These are phyloP conservation scores for Euclidium syriacum DNA, from an alignment of 345 rosid species.

Conservation along the genomic window DNA sequence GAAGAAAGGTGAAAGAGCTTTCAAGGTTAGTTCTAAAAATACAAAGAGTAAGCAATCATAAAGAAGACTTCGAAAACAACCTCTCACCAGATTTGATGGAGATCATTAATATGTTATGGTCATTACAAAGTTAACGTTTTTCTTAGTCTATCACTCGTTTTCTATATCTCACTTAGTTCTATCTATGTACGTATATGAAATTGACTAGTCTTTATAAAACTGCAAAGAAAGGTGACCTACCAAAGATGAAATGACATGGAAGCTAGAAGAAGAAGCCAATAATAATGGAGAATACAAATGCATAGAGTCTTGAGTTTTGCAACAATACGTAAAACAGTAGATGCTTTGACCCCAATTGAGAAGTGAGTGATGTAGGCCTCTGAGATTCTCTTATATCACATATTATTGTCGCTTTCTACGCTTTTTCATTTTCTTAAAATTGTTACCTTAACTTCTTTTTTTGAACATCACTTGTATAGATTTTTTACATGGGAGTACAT, in stretches of 20 bases:
- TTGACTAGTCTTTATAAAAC: slow-evolving; percentile 19
- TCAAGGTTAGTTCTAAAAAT: neutral
- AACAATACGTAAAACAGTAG: slow-evolving; percentile 21
- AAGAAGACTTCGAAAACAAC: slow-evolving; percentile 25
- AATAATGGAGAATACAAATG: slow-evolving; percentile 24
- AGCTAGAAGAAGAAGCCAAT: slow-evolving; percentile 26
- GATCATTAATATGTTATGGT: slow-evolving; percentile 8
- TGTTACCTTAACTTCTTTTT: neutral
- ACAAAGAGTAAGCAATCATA: slow-evolving; percentile 11
- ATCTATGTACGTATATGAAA: slow-evolving; percentile 12
- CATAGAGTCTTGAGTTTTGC: slow-evolving; percentile 10
- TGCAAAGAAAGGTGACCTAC: slow-evolving; percentile 21
- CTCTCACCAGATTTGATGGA: slow-evolving; percentile 10
- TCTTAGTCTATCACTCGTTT: slow-evolving; percentile 22
- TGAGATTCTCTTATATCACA: slow-evolving; percentile 20
- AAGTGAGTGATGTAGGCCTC: slow-evolving; percentile 21
- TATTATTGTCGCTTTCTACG: slow-evolving; percentile 8
- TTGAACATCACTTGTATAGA: neutral
- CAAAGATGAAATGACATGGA: slow-evolving; percentile 4
- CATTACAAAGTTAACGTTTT: slow-evolving; percentile 9
- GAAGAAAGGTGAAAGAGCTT: slow-evolving; percentile 1
- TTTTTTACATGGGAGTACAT: neutral
- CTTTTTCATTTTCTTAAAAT: neutral
- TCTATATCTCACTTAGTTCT: neutral
- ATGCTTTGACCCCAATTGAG: slow-evolving; percentile 16